Base-by-base conservation (phyloP, 2,329 filamentous ascomycete species). In the Verruconis gallopava region DNA sequence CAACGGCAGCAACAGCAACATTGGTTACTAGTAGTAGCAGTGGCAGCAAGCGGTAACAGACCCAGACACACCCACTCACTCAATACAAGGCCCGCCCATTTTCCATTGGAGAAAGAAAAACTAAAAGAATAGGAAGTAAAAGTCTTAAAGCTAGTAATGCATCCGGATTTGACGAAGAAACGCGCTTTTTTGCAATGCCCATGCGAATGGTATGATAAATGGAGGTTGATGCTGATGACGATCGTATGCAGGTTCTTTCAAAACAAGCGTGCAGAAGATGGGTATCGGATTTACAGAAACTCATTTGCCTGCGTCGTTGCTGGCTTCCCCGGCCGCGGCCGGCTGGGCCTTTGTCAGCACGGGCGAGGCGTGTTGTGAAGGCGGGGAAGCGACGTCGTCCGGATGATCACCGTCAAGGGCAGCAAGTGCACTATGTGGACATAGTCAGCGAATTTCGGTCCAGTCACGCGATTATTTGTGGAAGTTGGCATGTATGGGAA, bases 301-400 rank as follows among this genome's bases (percentile, higher is more conserved):
- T 15, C 6, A 6, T 14, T 18, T 36, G 34, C 14, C 17, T 36
- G 17, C 12, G 9, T 36, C 9, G 9, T 30, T n/a, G 34, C 32
- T 22, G 19, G 18, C 41, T 19, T 21, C 22, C 5, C 20, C 42
- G 14, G 38, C 39, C 14, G 25, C 37, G 3, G 47, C 49, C 11
- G 50, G 51, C 32, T 47, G 46, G 18, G 52, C 46, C 65, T 81
- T 82, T 49, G 76, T 64, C 55, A 79, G 58, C 45, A 74, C 72
- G 37, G 79, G 79, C 42, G 79, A 83, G 44, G 73, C 76, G 48
- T 75, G 67, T 38, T 75, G 72, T 47, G 79, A 79, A 43, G 81
- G 79, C 54, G 82, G 81, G 51, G 81, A 85, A 53, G 74, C 59
- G 42, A 61, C 60, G 41, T 68, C 62, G 49, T 61, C 63, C 71